A percentile compares a stretch with the other conserved stretches of the same genome.
Conservation (phyloP, 1,284 basidiomycete species). For the Spongiforma sp. region DNA sequence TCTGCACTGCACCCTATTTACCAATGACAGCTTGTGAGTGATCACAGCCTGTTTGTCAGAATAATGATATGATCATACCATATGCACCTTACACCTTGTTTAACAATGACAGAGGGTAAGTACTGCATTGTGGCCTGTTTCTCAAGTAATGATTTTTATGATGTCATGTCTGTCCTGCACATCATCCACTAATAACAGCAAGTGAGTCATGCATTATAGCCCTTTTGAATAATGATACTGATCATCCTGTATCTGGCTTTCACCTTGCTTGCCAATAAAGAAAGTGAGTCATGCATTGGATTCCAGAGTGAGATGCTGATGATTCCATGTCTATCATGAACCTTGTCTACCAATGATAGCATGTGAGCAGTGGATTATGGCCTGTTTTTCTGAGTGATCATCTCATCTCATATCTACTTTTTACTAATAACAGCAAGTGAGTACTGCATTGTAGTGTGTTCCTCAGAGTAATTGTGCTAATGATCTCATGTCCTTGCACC, state of each 20-base stretch:
- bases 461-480: not conserved
- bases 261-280: not conserved
- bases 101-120: not conserved
- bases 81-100: not conserved
- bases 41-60: not conserved
- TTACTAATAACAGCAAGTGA: not conserved
- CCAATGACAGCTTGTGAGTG: not conserved
- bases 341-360: too few relatives aligned
- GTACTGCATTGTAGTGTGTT: not conserved
- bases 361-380: too few relatives aligned
- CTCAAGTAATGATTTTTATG: not conserved
- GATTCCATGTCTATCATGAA: too few relatives aligned
- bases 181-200: not conserved
- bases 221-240: not conserved
- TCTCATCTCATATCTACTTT: not conserved
- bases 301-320: too few relatives aligned
- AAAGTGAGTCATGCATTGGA: not conserved
- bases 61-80: not conserved
- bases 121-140: not conserved
- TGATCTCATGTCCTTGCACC: not conserved
- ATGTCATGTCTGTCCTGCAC: not conserved
- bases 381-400: not conserved
- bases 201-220: not conserved
- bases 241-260: not conserved
- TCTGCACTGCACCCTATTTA: too few relatives aligned